Base-by-base conservation (phyloP, 768 basidiomycete species). In the Pulveroboletus sp. region DNA sequence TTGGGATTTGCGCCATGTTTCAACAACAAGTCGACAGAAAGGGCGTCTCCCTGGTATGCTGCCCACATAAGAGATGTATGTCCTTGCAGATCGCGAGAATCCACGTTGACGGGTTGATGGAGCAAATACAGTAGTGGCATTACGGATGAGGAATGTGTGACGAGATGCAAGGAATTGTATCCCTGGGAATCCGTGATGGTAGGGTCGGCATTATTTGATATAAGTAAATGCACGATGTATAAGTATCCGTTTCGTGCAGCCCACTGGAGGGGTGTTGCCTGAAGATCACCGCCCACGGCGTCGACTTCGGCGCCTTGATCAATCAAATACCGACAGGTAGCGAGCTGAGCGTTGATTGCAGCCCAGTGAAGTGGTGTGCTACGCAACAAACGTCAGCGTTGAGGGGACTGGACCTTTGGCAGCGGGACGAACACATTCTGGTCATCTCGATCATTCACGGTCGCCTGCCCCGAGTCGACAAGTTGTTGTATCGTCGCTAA, bases 31-130 rank as follows among this genome's bases (percentile, higher is more conserved):
- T 97, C 93, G 6, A 98, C 93, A 3, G 89, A 92, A 29, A 98
- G 79, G 2, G 93, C 93, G 63, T 99, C 96, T 39, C 96, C 96
- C 66, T 99, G 96, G 68, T 98, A 99, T 9, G 93, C 91, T 6
- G 96, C 96, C 96, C 96, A 99, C 91, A 97, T 96, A 43, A 98
- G 76, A 0, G 90, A 78, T 0, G 95, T 96, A 64, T 98, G 96
- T 0, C 96, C 96, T 60, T 91, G 88, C 2, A 84, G 75, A 67
- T 99, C 96, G 34, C 84, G 79, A 40, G 86, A 86, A 64, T 99
- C 96, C 50, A 97, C 86, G 36, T 83, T 85, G 54, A 99, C 80
- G 3, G 94, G 93, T 65, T 97, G 94, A 64, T 95, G 91, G 6
- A 98, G 77, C 22, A 96, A 75, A 62, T 92, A 94, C 31, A 97